Percentiles rank a stretch among this genome's conserved stretches.
Evolutionary conservation across 768 basidiomycete species (phyloP).

Genomic region (Trametes maxima): DNA sequence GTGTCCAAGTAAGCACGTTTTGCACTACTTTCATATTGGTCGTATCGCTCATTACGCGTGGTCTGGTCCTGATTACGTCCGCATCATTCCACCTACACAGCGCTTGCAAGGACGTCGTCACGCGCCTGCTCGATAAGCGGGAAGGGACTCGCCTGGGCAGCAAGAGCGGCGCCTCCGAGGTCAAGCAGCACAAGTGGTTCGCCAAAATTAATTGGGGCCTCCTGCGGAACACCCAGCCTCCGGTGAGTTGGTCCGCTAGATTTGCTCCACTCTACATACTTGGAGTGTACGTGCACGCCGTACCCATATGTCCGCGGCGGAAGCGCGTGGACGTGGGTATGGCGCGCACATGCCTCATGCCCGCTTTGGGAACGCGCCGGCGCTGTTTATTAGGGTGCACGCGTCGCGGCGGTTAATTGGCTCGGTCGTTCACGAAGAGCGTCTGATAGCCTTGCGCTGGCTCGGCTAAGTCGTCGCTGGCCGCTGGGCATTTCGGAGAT

Average conservation of each 20-base stretch:
- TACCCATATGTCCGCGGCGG: constrained; percentile 15
- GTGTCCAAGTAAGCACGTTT: constrained; percentile 62
- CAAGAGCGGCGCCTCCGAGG: constrained; percentile 94
- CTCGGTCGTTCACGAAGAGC: constrained; percentile 11
- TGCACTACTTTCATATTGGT: constrained; percentile 10
- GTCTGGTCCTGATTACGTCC: constrained; percentile 17
- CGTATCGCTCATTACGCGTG: constrained; percentile 13
- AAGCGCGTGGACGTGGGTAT: constrained; percentile 17
- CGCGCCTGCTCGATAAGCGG: constrained; percentile 88
- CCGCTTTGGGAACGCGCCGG: constrained; percentile 10
- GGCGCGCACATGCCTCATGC: constrained; percentile 10
- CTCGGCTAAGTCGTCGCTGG: constrained; percentile 10
- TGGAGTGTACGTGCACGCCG: constrained; percentile 5
- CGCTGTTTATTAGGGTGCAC: constrained; percentile 5
- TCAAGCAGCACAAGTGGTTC: constrained; percentile 99
- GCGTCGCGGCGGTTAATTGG: constrained; percentile 14
- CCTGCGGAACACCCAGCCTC: constrained; percentile 88
- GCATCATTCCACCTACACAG: constrained; percentile 41
- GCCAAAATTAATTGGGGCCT: constrained; percentile 95
- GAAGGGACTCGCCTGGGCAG: constrained; percentile 88
- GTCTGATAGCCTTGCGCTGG: constrained; percentile 20
- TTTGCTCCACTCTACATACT: neutral
- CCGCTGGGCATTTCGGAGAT: constrained; percentile 21
- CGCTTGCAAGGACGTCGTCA: constrained; percentile 85
- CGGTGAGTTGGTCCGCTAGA: constrained; percentile 55